These are phyloP conservation scores for Suhomyces sp. DNA, from an alignment of 805 yeast genomes.

Conservation along the genomic window DNA sequence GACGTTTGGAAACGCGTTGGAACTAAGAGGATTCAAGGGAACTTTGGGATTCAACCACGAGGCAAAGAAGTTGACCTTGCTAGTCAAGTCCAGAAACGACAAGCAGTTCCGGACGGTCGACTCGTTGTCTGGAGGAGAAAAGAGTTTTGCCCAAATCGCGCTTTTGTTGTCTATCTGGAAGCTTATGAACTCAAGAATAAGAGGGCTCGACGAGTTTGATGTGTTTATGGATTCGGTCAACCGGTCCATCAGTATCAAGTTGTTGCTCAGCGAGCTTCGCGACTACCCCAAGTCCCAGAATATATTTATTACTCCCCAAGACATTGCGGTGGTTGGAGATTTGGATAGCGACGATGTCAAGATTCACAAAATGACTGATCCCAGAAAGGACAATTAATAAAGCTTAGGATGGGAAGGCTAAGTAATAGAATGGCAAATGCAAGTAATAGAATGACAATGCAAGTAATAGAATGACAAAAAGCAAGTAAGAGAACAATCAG, in stretches of 20 bases:
- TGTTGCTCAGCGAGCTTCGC: constrained; percentile 67
- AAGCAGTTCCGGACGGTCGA: constrained; percentile 65
- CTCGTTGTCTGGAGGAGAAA: constrained; percentile 95
- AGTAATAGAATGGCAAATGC: too few species aligned
- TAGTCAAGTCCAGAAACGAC: constrained; percentile 60
- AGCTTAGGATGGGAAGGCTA: too few species aligned
- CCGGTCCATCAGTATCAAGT: constrained; percentile 70
- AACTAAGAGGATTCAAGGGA: constrained; percentile 72
- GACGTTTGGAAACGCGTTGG: constrained; percentile 57
- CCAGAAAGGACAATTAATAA: constrained; percentile 19
- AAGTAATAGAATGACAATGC: too few species aligned
- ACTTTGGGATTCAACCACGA: constrained; percentile 60
- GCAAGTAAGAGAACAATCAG: too few species aligned
- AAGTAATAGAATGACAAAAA: too few species aligned
- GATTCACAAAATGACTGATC: constrained; percentile 57
- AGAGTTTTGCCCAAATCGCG: constrained; percentile 89
- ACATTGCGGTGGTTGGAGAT: constrained; percentile 69
- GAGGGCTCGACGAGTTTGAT: constrained; percentile 95
- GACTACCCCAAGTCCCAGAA: constrained; percentile 73
- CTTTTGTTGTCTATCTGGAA: constrained; percentile 88
- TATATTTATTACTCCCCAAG: constrained; percentile 91
- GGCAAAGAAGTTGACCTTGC: constrained; percentile 49
- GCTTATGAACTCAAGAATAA: constrained; percentile 80
- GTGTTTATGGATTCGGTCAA: constrained; percentile 96
- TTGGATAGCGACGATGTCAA: constrained; percentile 51